Evolutionary conservation across 208 protist species (phyloP).

Genomic region (Angomonas deanei): DNA sequence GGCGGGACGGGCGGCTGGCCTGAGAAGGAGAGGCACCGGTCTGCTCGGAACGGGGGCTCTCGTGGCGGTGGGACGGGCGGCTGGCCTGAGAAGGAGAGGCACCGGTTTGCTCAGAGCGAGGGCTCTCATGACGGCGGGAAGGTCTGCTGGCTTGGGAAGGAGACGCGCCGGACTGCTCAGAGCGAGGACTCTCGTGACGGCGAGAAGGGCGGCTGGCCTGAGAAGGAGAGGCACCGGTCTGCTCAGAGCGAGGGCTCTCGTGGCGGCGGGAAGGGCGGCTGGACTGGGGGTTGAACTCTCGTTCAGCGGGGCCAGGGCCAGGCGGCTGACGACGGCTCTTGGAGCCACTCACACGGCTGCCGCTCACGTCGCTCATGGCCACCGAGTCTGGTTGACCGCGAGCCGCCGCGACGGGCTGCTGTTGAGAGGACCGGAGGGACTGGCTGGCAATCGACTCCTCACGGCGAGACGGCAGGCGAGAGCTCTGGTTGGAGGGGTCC

Average conservation of each 20-base stretch:
- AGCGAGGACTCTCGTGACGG: neutral
- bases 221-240: slow-evolving; percentile 7
- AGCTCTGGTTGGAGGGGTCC: slow-evolving; percentile 23
- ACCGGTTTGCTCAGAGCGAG: neutral
- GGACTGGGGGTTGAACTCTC: slow-evolving; percentile 16
- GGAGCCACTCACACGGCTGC: neutral
- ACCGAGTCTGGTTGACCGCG: neutral
- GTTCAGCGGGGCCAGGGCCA: slow-evolving; percentile 17
- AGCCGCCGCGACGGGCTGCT: slow-evolving; percentile 10
- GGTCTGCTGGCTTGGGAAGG: slow-evolving; percentile 1
- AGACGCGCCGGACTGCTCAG: neutral
- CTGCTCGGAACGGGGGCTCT: neutral
- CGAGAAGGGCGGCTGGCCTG: slow-evolving; percentile 1
- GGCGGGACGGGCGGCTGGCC: slow-evolving; percentile 1
- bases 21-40: neutral
- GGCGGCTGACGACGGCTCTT: slow-evolving; percentile 10
- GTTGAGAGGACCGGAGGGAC: slow-evolving; percentile 27
- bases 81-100: neutral
- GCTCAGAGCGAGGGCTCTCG: neutral
- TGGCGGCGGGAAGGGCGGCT: slow-evolving; percentile 2
- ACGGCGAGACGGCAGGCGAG: slow-evolving; percentile 21
- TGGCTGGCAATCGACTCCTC: slow-evolving; percentile 23
- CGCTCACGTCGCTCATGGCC: slow-evolving; percentile 10
- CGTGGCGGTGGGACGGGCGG: neutral
- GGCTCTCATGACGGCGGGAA: neutral